Base-by-base conservation (phyloP, 2,329 filamentous ascomycete species). In the Periconia macrospinosa region DNA sequence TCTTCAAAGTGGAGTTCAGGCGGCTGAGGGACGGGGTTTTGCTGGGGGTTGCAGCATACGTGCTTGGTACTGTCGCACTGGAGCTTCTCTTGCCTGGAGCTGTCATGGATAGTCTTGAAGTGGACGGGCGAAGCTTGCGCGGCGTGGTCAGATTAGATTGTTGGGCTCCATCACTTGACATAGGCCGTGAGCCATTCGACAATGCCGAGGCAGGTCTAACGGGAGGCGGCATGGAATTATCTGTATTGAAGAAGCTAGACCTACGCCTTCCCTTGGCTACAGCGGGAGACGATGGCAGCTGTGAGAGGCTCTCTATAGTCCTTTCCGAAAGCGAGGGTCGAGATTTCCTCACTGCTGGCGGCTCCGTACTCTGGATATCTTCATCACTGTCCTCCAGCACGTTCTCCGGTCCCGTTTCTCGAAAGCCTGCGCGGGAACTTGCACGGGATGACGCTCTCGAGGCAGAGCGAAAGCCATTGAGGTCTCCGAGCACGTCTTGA, bases 221-320 rank as follows among this genome's bases (percentile, higher is more conserved):
- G 72, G 91, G 66, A 5, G 88, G 83, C 17, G 81, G 79, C 74
- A 83, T 83, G 7, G 82, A 78, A 54, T 83, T 82, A n/a, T 86
- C 80, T 1, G 79, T 74, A 46, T 85, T 86, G 68, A 90, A 94
- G 71, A 96, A 92, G 51, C 84, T 86, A 0, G 90, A 91, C 9
- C 83, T 78, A 50, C 86, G 84, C 54, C 85, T 84, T 49, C 59
- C 81, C 84, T 44, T 89, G 73, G 0, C 84, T 23, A 84, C 56
- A 18, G 59, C 59, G 5, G 92, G 92, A 0, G 92, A 94, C 0
- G 90, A 86, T 0, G 92, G 90, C 30, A 96, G 78, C 45, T 86
- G 84, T 2, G 91, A 83, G 6, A 97, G 77, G 0, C 91, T 96
- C 70, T 96, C 91, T 41, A 96, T 87, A 0, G 92, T 95, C 53